phyloP scores from a whole-genome alignment of 805 yeast species.

The Pichia heedii region DNA sequence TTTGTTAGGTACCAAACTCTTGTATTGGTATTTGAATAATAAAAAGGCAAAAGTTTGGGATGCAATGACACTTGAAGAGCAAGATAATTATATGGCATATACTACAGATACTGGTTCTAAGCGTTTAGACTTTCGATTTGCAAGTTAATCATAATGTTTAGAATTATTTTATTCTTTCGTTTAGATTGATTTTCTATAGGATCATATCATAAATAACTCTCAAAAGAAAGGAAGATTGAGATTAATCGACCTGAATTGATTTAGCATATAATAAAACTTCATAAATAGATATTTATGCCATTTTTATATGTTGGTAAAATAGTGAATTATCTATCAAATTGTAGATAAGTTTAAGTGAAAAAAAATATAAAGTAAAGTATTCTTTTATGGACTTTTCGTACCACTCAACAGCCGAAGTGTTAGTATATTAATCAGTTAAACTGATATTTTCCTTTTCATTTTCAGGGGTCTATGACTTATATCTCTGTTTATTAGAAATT shows the following conservation, averaged over 20 bases:
- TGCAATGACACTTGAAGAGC: conserved; percentile 39
- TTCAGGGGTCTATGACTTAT: conserved; percentile 24
- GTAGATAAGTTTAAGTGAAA: no score
- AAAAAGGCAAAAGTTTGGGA: conserved; percentile 43
- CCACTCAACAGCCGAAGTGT: conserved; percentile 15
- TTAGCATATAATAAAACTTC: no score
- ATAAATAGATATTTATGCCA: no score
- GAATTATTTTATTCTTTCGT: not conserved
- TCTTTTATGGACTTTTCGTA: no score
- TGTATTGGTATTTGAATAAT: conserved; percentile 35
- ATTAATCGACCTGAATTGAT: no score
- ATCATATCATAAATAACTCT: no score
- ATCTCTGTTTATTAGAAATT: conserved; percentile 23
- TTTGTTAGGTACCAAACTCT: conserved; percentile 25
- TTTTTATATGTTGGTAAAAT: no score
- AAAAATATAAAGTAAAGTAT: no score
- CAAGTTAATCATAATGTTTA: no score
- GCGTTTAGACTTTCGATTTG: conserved; percentile 40
- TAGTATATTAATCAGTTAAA: conserved; percentile 10
- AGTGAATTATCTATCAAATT: no score
- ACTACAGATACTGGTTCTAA: conserved; percentile 49
- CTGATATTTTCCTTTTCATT: conserved; percentile 14
- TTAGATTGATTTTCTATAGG: not conserved
- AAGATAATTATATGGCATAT: conserved; percentile 34
- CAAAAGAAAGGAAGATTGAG: no score